Evolutionary conservation across 2,329 filamentous ascomycete species (phyloP), one percentile per base, ranked within the genome.

Genomic region (Colletotrichum viniferum): DNA sequence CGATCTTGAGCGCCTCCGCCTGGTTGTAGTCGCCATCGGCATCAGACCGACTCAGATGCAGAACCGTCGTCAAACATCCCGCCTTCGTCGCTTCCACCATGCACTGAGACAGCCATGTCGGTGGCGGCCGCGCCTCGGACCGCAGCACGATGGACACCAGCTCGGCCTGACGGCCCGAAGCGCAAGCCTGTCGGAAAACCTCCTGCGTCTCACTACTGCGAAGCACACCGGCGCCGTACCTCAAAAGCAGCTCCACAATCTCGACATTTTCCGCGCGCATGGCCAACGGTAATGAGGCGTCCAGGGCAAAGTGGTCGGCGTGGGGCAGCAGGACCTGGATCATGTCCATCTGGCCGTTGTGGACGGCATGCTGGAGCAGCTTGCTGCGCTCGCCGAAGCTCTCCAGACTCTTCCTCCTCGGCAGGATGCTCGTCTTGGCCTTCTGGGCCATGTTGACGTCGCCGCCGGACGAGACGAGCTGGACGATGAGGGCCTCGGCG

Each of bases 401-500:
- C 21, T 90, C 89, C 24, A 89, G 77, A 71, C 89, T 91, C 77
- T 84, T 87, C 66, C 88, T 85, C 55, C 89, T 83, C 48, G 83
- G 87, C 8, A 91, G 80, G 10, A 91, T 79, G 56, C 85, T 85
- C 3, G 86, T 85, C 68, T 88, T 89, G 71, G 85, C 87, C 78
- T 88, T 89, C 69, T 86, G 84, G 58, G 81, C 83, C 36, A 85
- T 80, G 69, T 89, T 88, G 16, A 91, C 79, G 67, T 90, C 88
- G 5, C 89, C 87, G 16, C 90, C 90, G 2, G 85, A 86, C 2
- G 84, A 81, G 43, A 85, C 83, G 38, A 92, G 81, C 80, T 88
- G 90, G 5, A 81, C 83, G 34, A 92, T 86, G 28, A 92, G 84
- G 1, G 88, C 88, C 78, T 91, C 88, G n/a, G 89, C 90, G 6